Conservation (phyloP, 169 alveolate genomes). For the Eimeria maxima region DNA sequence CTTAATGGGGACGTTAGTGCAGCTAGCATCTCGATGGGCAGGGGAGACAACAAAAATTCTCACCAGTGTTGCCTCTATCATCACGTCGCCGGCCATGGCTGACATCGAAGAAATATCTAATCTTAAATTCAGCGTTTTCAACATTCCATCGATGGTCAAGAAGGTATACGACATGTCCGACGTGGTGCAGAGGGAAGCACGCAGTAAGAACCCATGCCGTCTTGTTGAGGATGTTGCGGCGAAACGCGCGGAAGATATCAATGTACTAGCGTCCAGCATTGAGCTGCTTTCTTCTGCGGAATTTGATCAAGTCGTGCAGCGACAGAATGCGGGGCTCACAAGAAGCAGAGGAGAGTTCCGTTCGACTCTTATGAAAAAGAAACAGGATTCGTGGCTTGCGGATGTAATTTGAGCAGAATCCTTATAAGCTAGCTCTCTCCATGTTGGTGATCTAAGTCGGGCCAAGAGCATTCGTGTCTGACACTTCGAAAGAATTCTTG, state of each 20-base stretch:
- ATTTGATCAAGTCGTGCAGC: not conserved
- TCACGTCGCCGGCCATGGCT: constrained; percentile 1
- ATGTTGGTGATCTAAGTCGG: not conserved
- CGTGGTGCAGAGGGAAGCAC: not conserved
- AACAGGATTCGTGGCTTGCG: constrained; percentile 2
- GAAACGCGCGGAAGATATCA: not conserved
- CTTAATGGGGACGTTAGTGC: not conserved
- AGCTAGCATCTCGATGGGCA: constrained; percentile 15
- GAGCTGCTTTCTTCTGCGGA: not conserved
- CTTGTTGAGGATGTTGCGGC: not conserved
- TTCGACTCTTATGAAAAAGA: not conserved
- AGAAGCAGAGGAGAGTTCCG: not conserved
- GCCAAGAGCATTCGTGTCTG: not conserved
- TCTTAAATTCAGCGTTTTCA: not conserved
- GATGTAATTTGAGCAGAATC: not conserved
- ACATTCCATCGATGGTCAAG: not conserved
- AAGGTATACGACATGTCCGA: not conserved
- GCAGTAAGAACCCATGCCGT: constrained; percentile 36
- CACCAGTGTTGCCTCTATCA: not conserved
- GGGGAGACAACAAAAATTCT: not conserved
- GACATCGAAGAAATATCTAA: not conserved
- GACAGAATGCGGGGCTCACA: not conserved
- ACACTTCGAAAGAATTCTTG: not conserved
- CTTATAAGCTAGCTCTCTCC: not conserved
- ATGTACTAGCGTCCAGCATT: not conserved